phyloP scores from a whole-genome alignment of 371 early-diverging fungal species.

The Circinella umbellata region DNA sequence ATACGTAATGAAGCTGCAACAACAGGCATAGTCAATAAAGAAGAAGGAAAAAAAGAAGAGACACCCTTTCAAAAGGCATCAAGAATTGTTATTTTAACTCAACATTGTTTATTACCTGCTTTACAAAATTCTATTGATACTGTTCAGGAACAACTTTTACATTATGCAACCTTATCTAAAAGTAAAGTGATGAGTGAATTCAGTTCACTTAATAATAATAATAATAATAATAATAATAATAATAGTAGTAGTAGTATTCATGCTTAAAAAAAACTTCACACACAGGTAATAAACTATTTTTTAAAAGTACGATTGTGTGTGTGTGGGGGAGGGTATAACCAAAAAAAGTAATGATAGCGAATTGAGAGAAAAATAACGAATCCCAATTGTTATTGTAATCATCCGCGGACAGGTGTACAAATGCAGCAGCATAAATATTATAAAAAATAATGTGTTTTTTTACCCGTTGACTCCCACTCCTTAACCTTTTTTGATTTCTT shows the following conservation, averaged over 20 bases:
- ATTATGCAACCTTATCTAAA: slow-evolving; percentile 31
- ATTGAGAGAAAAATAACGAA: not conserved
- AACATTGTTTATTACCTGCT: slow-evolving; percentile 53
- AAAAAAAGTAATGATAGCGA: slow-evolving; percentile 6
- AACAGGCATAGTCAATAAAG: slow-evolving; percentile 29
- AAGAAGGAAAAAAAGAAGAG: slow-evolving; percentile 32
- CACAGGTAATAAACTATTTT: not conserved
- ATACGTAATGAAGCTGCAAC: slow-evolving; percentile 27
- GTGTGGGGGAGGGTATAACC: not conserved
- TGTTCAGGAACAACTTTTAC: slow-evolving; percentile 44
- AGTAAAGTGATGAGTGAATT: slow-evolving; percentile 22
- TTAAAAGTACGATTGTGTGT: slow-evolving; percentile 1
- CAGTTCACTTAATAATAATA: not conserved
- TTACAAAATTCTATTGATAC: slow-evolving; percentile 52
- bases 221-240: not conserved
- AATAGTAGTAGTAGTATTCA: not conserved
- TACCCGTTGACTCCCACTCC: not conserved
- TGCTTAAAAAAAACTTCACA: no score
- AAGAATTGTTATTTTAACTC: slow-evolving; percentile 54
- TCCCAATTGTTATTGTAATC: not conserved
- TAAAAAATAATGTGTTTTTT: no score
- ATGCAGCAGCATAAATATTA: no score
- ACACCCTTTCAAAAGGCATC: slow-evolving; percentile 58
- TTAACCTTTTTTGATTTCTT: no score
- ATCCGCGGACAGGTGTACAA: not conserved